These are phyloP conservation scores for Dendrobium nobile DNA, from an alignment of 106 monocot genomes.

Conservation along the genomic window DNA sequence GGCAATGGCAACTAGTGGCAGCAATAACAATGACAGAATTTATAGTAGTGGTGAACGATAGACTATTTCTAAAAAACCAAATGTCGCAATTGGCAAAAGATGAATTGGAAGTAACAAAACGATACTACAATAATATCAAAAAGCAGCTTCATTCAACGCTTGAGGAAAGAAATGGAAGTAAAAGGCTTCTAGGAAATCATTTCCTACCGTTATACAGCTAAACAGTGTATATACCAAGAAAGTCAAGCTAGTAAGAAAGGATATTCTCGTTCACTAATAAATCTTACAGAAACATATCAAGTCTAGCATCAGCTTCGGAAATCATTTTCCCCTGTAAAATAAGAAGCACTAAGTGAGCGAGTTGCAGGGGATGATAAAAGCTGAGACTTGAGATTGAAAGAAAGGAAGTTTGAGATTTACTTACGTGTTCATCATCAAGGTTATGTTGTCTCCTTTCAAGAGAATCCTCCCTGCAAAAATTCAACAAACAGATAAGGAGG, in stretches of 20 bases:
- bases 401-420: background rate
- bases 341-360: background rate
- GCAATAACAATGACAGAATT: too few species aligned
- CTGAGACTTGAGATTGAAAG: background rate
- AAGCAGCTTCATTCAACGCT: background rate
- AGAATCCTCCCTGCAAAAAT: conserved; percentile 58
- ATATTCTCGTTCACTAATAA: background rate
- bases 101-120: background rate
- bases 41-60: too few species aligned
- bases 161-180: background rate
- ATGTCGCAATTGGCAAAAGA: too few species aligned
- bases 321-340: conserved; percentile 20
- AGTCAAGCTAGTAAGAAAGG: background rate
- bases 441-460: conserved; percentile 82
- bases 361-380: background rate
- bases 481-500: background rate
- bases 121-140: background rate
- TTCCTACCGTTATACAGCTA: background rate
- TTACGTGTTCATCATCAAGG: conserved; percentile 85
- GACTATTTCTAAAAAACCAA: too few species aligned
- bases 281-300: background rate
- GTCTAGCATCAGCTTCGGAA: background rate
- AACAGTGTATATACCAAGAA: background rate
- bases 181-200: background rate
- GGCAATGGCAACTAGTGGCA: too few species aligned